Conservation (phyloP, 371 early-diverging fungal species). For the Mucor sp. region DNA sequence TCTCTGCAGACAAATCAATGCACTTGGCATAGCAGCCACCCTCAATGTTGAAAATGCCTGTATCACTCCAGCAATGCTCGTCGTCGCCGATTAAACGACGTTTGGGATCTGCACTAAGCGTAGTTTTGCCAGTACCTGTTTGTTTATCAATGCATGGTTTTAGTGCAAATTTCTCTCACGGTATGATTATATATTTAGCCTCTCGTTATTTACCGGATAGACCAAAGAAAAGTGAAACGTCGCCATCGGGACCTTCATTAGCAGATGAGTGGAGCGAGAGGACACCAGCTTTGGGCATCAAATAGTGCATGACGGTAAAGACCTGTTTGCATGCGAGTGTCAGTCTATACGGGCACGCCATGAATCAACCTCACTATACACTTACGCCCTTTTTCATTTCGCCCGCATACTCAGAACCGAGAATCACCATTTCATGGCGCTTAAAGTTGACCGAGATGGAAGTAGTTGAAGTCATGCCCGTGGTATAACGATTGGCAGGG, state of each 20-base stretch:
- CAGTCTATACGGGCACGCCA: too few species aligned
- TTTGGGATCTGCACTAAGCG: conserved; percentile 93
- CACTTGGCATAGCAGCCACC: conserved; percentile 99
- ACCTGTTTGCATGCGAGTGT: conserved; percentile 30
- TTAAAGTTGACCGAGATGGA: conserved; percentile 91
- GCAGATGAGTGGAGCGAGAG: conserved; percentile 96
- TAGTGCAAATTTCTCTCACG: neutral
- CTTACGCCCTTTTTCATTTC: conserved; percentile 98
- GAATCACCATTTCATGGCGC: conserved; percentile 81
- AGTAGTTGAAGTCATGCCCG: conserved; percentile 96
- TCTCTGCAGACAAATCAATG: conserved; percentile 91
- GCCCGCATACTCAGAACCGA: conserved; percentile 97
- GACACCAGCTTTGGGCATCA: conserved; percentile 97
- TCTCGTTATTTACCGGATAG: conserved; percentile 63
- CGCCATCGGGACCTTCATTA: conserved; percentile 90
- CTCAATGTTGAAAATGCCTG: conserved; percentile 97
- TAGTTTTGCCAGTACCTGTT: conserved; percentile 93
- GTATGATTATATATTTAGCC: neutral
- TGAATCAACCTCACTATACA: too few species aligned
- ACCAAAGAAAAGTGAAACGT: conserved; percentile 97
- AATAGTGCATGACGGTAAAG: conserved; percentile 98
- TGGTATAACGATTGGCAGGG: conserved; percentile 95
- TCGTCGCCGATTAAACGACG: conserved; percentile 97
- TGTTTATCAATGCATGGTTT: neutral
- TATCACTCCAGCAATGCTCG: conserved; percentile 98